Evolutionary conservation across 352 stramenopile species (phyloP), one percentile per base, ranked within the genome.

Genomic region (Phytophthora sojae): DNA sequence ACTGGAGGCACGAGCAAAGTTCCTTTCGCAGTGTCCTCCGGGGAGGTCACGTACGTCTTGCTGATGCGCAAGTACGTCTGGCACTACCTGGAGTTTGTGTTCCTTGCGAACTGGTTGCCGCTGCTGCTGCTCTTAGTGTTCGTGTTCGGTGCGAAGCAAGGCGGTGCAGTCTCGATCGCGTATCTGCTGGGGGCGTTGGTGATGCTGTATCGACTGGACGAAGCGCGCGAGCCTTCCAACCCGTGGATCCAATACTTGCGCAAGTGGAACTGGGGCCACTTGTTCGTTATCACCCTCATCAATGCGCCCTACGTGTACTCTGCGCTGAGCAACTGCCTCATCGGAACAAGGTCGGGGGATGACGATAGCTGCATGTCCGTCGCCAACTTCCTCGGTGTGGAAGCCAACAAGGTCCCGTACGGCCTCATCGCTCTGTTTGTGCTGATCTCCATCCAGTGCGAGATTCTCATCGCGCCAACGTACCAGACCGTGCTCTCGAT

Each of bases 371-470:
- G 90, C 47, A 80, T 96, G 64, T 92, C 88, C 0, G 65, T 95
- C 7, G 80, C 88, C 1, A 89, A 92, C 45, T 52, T 94, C 1
- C 68, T 96, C 4, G 90, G 90, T 1, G 71, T 97, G 9, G 77
- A 88, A 50, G 79, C 78, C 4, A 72, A 69, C 19, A 80, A 67
- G 25, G 81, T 83, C 30, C 86, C 88, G 0, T 79, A 85, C 50
- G 85, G 85, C 2, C 74, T 94, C 17, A 96, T 97, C 60, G 81
- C 79, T 4, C 85, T 96, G 4, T 97, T 94, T 51, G 78, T 93
- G 19, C 45, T 96, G 57, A 92, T 95, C 59, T 91, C 86, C 9
- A 89, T 97, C n/a, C 88, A 95, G 61, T 91, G 84, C 23, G 86
- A 97, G 47, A 88, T 97, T 45, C 65, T 94, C 17, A 51, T 77